phyloP scores from a whole-genome alignment of 2,329 filamentous ascomycete species.

The Ascochyta koolunga region DNA sequence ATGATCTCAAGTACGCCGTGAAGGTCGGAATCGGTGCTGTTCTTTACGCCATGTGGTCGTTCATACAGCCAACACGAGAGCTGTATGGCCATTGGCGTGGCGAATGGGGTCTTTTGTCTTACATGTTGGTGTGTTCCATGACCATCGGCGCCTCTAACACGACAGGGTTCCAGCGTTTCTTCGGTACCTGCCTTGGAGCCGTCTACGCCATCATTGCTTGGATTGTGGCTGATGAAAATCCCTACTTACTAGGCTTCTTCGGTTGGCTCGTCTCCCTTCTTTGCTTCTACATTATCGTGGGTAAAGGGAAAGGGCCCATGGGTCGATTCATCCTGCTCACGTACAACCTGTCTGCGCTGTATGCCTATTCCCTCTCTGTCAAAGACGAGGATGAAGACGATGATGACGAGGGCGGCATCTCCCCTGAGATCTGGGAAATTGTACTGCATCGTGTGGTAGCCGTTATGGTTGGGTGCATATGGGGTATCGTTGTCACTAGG shows the following conservation, averaged over 20 bases:
- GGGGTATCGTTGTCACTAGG: slow-evolving; percentile 89
- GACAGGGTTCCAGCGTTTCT: slow-evolving; percentile 83
- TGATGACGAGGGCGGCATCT: slow-evolving; percentile 80
- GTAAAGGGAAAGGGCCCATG: slow-evolving; percentile 82
- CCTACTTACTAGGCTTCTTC: slow-evolving; percentile 75
- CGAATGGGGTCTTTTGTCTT: slow-evolving; percentile 95
- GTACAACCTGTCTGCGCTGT: slow-evolving; percentile 93
- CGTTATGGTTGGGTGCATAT: slow-evolving; percentile 84
- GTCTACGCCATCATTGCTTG: slow-evolving; percentile 76
- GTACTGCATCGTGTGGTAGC: slow-evolving; percentile 85
- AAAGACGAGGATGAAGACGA: slow-evolving; percentile 76
- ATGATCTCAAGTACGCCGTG: slow-evolving; percentile 78
- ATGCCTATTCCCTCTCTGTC: slow-evolving; percentile 87
- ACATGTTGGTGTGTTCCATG: slow-evolving; percentile 98
- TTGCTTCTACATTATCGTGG: slow-evolving; percentile 90
- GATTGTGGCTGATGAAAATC: slow-evolving; percentile 76
- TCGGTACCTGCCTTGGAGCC: slow-evolving; percentile 84
- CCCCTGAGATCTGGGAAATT: slow-evolving; percentile 87
- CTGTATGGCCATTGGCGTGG: slow-evolving; percentile 88
- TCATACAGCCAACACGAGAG: slow-evolving; percentile 76
- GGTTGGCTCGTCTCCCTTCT: slow-evolving; percentile 81
- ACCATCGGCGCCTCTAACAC: slow-evolving; percentile 96
- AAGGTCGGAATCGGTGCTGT: slow-evolving; percentile 93
- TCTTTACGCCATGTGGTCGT: slow-evolving; percentile 87
- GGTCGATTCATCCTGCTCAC: slow-evolving; percentile 93